A percentile compares a stretch with the other conserved stretches of the same genome.
phyloP scores from a whole-genome alignment of 2,329 filamentous ascomycete genomes.

The Exophiala sideris region DNA sequence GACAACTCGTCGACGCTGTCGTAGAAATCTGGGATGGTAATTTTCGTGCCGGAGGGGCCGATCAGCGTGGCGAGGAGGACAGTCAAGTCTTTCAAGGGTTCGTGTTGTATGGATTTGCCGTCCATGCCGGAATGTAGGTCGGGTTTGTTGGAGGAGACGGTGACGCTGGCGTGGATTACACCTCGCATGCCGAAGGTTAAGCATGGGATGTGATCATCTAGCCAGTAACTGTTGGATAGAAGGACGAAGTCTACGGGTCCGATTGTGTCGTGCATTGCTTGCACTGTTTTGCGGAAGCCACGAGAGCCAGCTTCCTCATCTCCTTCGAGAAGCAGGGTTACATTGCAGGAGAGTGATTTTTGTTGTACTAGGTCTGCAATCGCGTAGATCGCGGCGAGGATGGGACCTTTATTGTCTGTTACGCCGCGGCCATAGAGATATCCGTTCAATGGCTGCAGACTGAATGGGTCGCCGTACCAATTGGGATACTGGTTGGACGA shows the following conservation, averaged over 20 bases:
- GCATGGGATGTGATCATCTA: slow-evolving; percentile 92
- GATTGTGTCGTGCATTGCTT: slow-evolving; percentile 75
- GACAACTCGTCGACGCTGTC: slow-evolving; percentile 75
- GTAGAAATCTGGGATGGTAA: slow-evolving; percentile 86
- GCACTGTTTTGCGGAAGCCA: slow-evolving; percentile 81
- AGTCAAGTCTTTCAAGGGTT: slow-evolving; percentile 88
- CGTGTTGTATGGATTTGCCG: slow-evolving; percentile 79
- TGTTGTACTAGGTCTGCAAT: slow-evolving; percentile 83
- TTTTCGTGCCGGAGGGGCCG: slow-evolving; percentile 66
- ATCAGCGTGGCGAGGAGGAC: slow-evolving; percentile 78
- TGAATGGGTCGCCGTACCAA: slow-evolving; percentile 85
- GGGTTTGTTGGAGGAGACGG: slow-evolving; percentile 78
- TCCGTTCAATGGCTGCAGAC: slow-evolving; percentile 82
- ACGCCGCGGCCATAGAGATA: slow-evolving; percentile 95
- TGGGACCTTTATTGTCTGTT: slow-evolving; percentile 95
- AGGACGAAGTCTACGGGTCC: slow-evolving; percentile 92
- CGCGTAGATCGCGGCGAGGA: slow-evolving; percentile 89
- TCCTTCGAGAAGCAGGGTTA: slow-evolving; percentile 92
- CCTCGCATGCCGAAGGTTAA: slow-evolving; percentile 91
- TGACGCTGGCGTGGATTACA: slow-evolving; percentile 87
- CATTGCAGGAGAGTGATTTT: slow-evolving; percentile 79
- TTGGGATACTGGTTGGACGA: slow-evolving; percentile 37
- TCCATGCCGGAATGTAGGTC: slow-evolving; percentile 97
- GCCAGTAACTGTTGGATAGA: slow-evolving; percentile 96
- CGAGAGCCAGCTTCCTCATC: slow-evolving; percentile 94